Base-by-base conservation (phyloP, 148 eudicot species). In the Drosera capensis region DNA sequence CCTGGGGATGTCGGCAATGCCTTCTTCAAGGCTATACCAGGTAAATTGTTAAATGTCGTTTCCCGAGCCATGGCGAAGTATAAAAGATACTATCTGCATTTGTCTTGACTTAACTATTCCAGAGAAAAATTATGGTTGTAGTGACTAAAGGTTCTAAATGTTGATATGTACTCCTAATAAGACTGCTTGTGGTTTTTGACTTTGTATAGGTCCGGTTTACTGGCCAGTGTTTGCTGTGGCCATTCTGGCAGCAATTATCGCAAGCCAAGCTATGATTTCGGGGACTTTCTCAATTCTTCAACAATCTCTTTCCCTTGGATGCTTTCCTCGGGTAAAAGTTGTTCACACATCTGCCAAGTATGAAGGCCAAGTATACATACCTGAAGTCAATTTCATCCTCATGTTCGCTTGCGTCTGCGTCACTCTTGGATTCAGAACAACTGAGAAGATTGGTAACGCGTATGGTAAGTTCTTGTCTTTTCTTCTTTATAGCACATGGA, bases 201-300 rank as follows among this genome's bases (percentile, higher is more conserved):
- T n/a, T n/a, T n/a, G n/a, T n/a, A n/a, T 17, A 39, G 42, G 42
- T 2, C 42, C 42, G 7, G 18, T 39, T n/a, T 39, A 39, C 42
- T 39, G 42, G 78, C 78, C 78, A 18, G 55, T 56, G 60, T 72
- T 72, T 54, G 49, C 58, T 9, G 45, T 68, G 48, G 60, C 73
- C 2, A 52, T 69, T 8, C 11, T 64, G 26, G 64, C 78, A 7
- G 58, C 78, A 3, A 54, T 68, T 16, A 65, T 73, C 14, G 71
- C 78, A 15, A 73, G 71, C 30, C 78, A 73, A 45, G 58, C 78
- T 11, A 48, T 68, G 74, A 68, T 72, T 3, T 64, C 74, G 0
- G 78, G 68, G 14, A 46, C 72, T 0, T 71, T 71, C 41, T 55
- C 72, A 1, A 63, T 67, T n/a, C 58, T 71, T 21, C 65, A 71